phyloP scores from a whole-genome alignment of 148 eudicot genomes.

The Beta vulgaris region DNA sequence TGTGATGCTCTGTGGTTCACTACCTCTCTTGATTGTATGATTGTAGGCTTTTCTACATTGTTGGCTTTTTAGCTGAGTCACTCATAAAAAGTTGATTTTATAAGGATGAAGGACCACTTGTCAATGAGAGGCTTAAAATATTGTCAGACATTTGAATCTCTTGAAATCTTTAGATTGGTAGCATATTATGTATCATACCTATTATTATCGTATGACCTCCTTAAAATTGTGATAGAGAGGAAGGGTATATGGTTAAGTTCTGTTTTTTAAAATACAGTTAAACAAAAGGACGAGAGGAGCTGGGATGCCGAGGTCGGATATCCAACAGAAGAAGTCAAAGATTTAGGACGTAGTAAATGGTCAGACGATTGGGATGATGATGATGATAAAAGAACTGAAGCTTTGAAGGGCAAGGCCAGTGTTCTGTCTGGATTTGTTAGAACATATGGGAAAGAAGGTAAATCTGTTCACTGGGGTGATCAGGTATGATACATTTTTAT shows the following conservation, averaged over 20 bases:
- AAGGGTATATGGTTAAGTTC: slow-evolving; percentile 1
- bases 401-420: slow-evolving; percentile 35
- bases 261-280: slow-evolving; percentile 38
- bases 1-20: not conserved
- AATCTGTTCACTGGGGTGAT: slow-evolving; percentile 96
- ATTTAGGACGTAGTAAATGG: slow-evolving; percentile 93
- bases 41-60: not conserved
- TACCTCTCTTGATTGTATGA: not conserved
- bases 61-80: not conserved
- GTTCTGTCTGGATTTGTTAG: slow-evolving; percentile 53
- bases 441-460: slow-evolving; percentile 72
- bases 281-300: slow-evolving; percentile 35
- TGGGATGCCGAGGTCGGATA: slow-evolving; percentile 41
- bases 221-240: not conserved
- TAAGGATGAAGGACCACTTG: not conserved
- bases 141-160: not conserved
- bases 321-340: slow-evolving; percentile 65
- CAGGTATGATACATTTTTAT: slow-evolving; percentile 52
- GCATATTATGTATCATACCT: no score
- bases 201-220: not conserved
- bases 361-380: slow-evolving; percentile 74
- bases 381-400: slow-evolving; percentile 34
- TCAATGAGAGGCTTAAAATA: not conserved
- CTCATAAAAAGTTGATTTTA: not conserved
- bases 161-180: not conserved